A percentile compares a stretch with the other conserved stretches of the same genome.
These are phyloP conservation scores for Linanthus parryae DNA, from an alignment of 148 eudicot genomes.

Conservation along the genomic window DNA sequence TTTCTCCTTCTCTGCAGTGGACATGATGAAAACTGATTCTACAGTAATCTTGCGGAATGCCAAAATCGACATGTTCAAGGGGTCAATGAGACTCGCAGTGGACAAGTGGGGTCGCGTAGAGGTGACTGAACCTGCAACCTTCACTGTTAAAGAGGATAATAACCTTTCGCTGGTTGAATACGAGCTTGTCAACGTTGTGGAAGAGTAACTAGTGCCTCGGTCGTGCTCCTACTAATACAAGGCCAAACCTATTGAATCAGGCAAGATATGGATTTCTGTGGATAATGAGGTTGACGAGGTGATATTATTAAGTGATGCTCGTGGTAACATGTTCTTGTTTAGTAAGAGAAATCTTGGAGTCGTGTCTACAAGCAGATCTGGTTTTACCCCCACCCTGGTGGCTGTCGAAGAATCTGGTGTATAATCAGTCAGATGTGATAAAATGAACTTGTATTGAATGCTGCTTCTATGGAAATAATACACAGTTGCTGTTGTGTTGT, in stretches of 20 bases:
- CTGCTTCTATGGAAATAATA: too few species aligned
- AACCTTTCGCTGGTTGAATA: constrained; percentile 56
- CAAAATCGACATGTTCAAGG: constrained; percentile 66
- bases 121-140: constrained; percentile 31
- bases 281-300: constrained; percentile 10
- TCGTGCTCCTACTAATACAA: neutral
- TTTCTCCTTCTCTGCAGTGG: constrained; percentile 25
- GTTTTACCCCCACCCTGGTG: too few species aligned
- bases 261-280: constrained; percentile 10
- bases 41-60: constrained; percentile 57
- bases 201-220: constrained; percentile 16
- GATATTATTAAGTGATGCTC: constrained; percentile 9
- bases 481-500: too few species aligned
- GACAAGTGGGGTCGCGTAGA: constrained; percentile 59
- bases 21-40: constrained; percentile 44
- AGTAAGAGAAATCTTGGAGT: too few species aligned
- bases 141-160: constrained; percentile 49
- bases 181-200: constrained; percentile 54
- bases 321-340: too few species aligned
- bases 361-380: too few species aligned
- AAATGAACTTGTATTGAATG: too few species aligned
- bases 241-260: constrained; percentile 16
- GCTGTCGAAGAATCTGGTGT: too few species aligned
- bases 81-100: constrained; percentile 66
- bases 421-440: too few species aligned